Base-by-base conservation (phyloP, 1,284 basidiomycete genomes). In the Phlebopus sp. region DNA sequence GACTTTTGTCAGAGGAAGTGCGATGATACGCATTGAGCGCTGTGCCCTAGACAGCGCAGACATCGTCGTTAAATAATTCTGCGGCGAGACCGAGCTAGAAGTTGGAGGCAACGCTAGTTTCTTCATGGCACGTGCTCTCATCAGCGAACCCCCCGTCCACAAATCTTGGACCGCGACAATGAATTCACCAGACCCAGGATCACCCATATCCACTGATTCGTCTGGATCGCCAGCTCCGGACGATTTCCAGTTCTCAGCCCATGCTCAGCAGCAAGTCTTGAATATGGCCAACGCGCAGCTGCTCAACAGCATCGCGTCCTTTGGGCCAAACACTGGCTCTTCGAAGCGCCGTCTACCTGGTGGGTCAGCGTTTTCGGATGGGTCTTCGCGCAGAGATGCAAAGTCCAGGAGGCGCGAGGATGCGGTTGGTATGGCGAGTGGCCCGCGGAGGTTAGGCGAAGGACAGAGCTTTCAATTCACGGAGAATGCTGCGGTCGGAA, bases 1-100 rank as follows among this genome's bases (percentile, higher is more conserved):
- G 47, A 53, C 34, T 43, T 58, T 59, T 15, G 69, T 60, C 47
- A 77, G 63, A 36, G 75, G 75, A 6, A 77, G 66, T 42, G 76
- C 73, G 47, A 78, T 66, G 52, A 77, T 76, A 47, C 75, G 75
- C 66, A 77, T 62, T 10, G 68, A 60, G 37, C 63, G 62, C 49
- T 55, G 64, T 34, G 58, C 53, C 42, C 57, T 63, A 14, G 53
- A 46, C 37, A 57, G 19, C 13, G 56, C 15, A 37, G 56, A 62
- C 67, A 70, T 71, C 17, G 38, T 17, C 32, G 30, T n/a, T n/a
- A n/a, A n/a, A 32, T 37, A 25, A 6, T 21, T 15, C 29, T 17
- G 21, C 3, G 21, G 21, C 21, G 5, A 30, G 41, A 18, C 29
- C 18, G 15, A 34, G 30, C 6, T 10, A 17, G 18, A 35, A 15